Evolutionary conservation across 176 grass and related monocot genomes (phyloP).

Genomic region (Rhynchospora tenuis): DNA sequence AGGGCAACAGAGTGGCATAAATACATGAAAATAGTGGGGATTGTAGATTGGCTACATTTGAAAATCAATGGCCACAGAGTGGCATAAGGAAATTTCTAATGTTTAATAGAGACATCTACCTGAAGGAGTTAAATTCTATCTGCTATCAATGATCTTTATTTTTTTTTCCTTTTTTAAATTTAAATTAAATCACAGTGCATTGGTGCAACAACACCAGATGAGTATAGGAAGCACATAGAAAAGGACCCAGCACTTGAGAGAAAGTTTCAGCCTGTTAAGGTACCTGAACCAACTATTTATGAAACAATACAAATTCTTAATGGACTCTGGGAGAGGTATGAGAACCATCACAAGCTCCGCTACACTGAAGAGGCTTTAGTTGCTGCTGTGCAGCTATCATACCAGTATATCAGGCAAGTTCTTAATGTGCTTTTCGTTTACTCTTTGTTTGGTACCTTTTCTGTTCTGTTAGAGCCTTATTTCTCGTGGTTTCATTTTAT

Average conservation of each 20-base stretch:
- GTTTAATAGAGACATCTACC: background rate
- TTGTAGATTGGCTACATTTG: background rate
- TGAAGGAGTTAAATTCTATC: background rate
- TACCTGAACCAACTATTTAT: slow-evolving; percentile 93
- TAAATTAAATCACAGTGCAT: slow-evolving; percentile 50
- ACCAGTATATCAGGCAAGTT: slow-evolving; percentile 90
- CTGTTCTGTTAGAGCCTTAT: background rate
- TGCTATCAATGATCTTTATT: slow-evolving; percentile 22
- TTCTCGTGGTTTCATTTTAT: background rate
- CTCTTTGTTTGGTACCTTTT: background rate
- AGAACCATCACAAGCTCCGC: slow-evolving; percentile 85
- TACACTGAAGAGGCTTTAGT: slow-evolving; percentile 89
- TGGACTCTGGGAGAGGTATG: slow-evolving; percentile 95
- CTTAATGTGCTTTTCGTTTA: slow-evolving; percentile 2
- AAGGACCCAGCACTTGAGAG: slow-evolving; percentile 95
- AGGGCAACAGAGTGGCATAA: background rate
- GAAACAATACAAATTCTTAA: slow-evolving; percentile 94
- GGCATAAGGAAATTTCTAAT: background rate
- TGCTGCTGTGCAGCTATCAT: slow-evolving; percentile 80
- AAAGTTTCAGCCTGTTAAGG: slow-evolving; percentile 96
- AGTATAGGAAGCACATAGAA: slow-evolving; percentile 99
- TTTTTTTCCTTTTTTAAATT: background rate
- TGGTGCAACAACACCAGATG: slow-evolving; percentile 90
- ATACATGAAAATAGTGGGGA: background rate
- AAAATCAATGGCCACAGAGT: background rate